These are phyloP conservation scores for Graphilbum ipis-grandicollis DNA, from an alignment of 2,329 filamentous ascomycete species.

Conservation along the genomic window DNA sequence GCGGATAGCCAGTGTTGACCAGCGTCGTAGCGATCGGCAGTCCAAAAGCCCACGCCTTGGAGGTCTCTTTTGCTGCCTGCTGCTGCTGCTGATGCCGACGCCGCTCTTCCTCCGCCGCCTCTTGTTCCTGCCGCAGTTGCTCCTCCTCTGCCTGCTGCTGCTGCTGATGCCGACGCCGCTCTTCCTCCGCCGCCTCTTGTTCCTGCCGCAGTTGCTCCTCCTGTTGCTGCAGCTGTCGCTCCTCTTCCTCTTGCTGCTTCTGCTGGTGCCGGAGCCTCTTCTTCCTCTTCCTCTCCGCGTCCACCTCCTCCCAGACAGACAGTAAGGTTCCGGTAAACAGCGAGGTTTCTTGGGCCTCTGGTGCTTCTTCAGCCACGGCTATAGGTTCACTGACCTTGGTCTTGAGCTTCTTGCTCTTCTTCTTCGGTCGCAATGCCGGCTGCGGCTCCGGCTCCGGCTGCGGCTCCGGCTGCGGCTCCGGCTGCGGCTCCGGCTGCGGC, in stretches of 20 bases:
- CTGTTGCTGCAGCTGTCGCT: too few relatives aligned
- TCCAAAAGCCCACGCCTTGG: slow-evolving; percentile 40
- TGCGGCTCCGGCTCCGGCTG: not conserved
- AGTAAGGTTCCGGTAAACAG: slow-evolving; percentile 12
- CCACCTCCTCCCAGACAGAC: not conserved
- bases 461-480: not conserved
- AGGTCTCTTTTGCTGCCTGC: not conserved
- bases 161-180: too few relatives aligned
- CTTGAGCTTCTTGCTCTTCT: too few relatives aligned
- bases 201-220: too few relatives aligned
- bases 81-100: slow-evolving; percentile 1
- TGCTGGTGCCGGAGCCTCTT: too few relatives aligned
- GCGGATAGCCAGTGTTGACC: slow-evolving; percentile 33
- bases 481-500: not conserved
- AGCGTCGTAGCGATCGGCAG: slow-evolving; percentile 31
- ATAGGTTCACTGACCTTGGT: not conserved
- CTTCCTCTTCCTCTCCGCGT: slow-evolving; percentile 7
- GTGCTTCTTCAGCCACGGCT: slow-evolving; percentile 7
- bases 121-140: too few relatives aligned
- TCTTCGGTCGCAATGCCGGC: too few relatives aligned
- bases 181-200: too few relatives aligned
- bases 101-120: too few relatives aligned
- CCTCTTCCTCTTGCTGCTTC: too few relatives aligned
- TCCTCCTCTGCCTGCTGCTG: too few relatives aligned
- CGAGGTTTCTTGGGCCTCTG: slow-evolving; percentile 9